Evolutionary conservation across 345 rosid genomes (phyloP), one percentile per base, ranked within the genome.

Genomic region (Euclidium syriacum): DNA sequence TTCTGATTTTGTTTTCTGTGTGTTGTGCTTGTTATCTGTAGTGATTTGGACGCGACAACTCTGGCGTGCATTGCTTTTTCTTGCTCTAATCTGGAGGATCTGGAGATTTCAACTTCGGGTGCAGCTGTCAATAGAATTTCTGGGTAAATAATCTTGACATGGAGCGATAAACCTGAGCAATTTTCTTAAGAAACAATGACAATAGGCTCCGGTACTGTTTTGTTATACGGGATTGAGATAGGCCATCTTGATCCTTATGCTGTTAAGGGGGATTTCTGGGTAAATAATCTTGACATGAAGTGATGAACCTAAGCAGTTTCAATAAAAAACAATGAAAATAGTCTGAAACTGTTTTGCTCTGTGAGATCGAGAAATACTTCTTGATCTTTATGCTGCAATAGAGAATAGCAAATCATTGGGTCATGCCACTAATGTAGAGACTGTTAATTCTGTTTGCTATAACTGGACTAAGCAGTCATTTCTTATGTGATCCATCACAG

Each of bases 21-120:
- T 20, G 11, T 11, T 38, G 7, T 34, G 35, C 11, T 44, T 44
- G 35, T 44, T 62, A 7, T 56, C 43, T 74, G 81, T 88, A 95
- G 96, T 71, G 97, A 90, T 66, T 73, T 88, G 23, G 97, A 95
- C 54, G 85, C 97, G 14, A 88, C 97, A 0, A 83, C 85, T 85
- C 61, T 95, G 51, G 97, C 99, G 2, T 95, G 96, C 73, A 83
- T 95, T 77, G 97, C 96, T 0, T 95, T 95, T 64, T 90, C 99
- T 24, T 90, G 97, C 63, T 96, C 99, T 30, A 75, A 75, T 64
- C 71, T 95, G 81, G 95, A 88, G 85, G 77, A 50, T 15, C 61
- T 92, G 96, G 97, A 92, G 85, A 81, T 87, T 48, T 73, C 77
- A 24, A 79, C 64, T 18, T 80, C 82, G 3, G 83, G 64, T 11